phyloP scores from a whole-genome alignment of 1,284 basidiomycete genomes.

The Microbotryomycetes sp. region DNA sequence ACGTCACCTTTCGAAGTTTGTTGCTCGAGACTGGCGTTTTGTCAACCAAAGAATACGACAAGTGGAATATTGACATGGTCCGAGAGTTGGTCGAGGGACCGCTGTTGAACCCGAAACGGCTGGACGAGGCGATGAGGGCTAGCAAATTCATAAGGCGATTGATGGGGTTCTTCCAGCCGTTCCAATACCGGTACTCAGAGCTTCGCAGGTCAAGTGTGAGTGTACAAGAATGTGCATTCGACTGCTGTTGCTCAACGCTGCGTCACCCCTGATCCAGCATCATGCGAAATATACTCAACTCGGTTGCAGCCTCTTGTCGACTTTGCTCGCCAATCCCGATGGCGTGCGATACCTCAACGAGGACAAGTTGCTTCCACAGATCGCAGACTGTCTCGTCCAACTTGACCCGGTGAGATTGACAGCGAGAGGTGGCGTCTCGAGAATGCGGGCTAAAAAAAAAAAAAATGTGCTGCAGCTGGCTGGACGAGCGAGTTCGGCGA shows the following conservation, averaged over 20 bases:
- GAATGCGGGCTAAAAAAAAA: no score
- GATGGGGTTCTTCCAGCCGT: slow-evolving; percentile 88
- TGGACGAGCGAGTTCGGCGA: slow-evolving; percentile 45
- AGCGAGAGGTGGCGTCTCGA: no score
- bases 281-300: slow-evolving; percentile 57
- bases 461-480: slow-evolving; percentile 11
- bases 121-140: slow-evolving; percentile 90
- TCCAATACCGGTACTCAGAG: slow-evolving; percentile 75
- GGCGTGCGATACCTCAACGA: slow-evolving; percentile 77
- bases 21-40: slow-evolving; percentile 84
- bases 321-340: slow-evolving; percentile 73
- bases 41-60: slow-evolving; percentile 76
- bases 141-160: slow-evolving; percentile 80
- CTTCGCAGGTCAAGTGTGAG: slow-evolving; percentile 52
- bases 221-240: slow-evolving; percentile 48
- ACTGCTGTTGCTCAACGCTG: background rate
- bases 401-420: slow-evolving; percentile 84
- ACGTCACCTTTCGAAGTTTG: slow-evolving; percentile 58
- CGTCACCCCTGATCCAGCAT: background rate
- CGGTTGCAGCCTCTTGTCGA: slow-evolving; percentile 72
- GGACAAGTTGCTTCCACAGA: slow-evolving; percentile 77
- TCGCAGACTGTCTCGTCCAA: slow-evolving; percentile 81
- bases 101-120: slow-evolving; percentile 78
- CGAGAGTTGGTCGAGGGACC: slow-evolving; percentile 89
- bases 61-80: slow-evolving; percentile 86